Base-by-base conservation (phyloP, 495 filamentous ascomycete genomes). In the Trichoderma asperelloides region DNA sequence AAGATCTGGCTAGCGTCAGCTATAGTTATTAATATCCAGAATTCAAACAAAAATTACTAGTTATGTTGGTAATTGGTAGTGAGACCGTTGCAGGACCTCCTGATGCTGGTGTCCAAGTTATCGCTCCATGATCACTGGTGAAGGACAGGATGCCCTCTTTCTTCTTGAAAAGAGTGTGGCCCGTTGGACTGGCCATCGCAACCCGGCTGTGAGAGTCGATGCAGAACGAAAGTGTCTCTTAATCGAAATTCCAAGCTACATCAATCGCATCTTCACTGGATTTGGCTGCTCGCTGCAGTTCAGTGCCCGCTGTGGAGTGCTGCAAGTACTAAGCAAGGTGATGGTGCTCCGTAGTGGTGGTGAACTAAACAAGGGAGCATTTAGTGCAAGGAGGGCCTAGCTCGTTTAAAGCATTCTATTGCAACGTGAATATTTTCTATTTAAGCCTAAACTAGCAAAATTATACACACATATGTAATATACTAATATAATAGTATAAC, bases 131-230 rank as follows among this genome's bases (percentile, higher is more conserved):
- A 78, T 94, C 89, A 41, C 82, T 79, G 33, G 89, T 83, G 64
- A 97, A 79, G 62, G 84, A 84, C 73, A 98, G 81, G 71, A 84
- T 86, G 74, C 95, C 95, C 82, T 97, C 92, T 79, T 94, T 93
- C 83, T 98, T 98, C 80, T 97, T 98, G 84, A 94, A 97, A 65
- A 87, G 82, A 67, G 91, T 89, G 68, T 84, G 84, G 72, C 87
- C 91, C 76, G 84, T 86, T 65, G 85, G 84, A 75, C 87, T 79
- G 74, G 88, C 79, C 83, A 84, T 83, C 66, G 47, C 66, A 47
- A 78, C 11, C 25, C 47, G 21, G 47, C 9, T 8, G 16, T n/a
- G 47, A 11, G 6, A 23, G n/a, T 51, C 7, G n/a, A 51, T 51
- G 47, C n/a, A 11, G n/a, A 21, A 23, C 21, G 2, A 11, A 21